These are phyloP conservation scores for Colletotrichum musicola DNA, from an alignment of 2,329 filamentous ascomycete species.

Conservation along the genomic window DNA sequence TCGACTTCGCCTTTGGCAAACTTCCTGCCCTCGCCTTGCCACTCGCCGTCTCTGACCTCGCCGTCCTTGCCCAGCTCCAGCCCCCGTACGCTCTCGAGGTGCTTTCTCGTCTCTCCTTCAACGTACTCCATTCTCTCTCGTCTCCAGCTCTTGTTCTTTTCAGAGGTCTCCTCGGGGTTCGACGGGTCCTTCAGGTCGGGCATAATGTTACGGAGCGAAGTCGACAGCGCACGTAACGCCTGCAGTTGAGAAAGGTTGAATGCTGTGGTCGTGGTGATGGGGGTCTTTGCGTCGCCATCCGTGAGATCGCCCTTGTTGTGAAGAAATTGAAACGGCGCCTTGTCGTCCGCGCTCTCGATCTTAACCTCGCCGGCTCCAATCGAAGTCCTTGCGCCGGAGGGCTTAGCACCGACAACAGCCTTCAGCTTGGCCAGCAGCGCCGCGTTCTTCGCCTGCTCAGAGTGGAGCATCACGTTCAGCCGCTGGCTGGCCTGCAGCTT, in stretches of 20 bases:
- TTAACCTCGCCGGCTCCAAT: constrained; percentile 39
- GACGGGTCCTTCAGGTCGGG: constrained; percentile 65
- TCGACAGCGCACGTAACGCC: constrained; percentile 76
- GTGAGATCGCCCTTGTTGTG: constrained; percentile 64
- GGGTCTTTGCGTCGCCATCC: constrained; percentile 63
- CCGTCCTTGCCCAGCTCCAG: constrained; percentile 73
- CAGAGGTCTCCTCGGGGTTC: constrained; percentile 46
- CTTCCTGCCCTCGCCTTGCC: constrained; percentile 67
- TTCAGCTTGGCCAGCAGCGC: constrained; percentile 75
- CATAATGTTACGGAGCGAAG: constrained; percentile 72
- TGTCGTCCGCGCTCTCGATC: constrained; percentile 41
- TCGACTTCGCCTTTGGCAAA: constrained; percentile 68
- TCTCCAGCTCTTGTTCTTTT: constrained; percentile 67
- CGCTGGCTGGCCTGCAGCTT: constrained; percentile 84
- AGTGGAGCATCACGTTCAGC: constrained; percentile 76
- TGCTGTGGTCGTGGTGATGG: constrained; percentile 77
- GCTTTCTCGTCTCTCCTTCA: constrained; percentile 80
- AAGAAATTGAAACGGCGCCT: constrained; percentile 68
- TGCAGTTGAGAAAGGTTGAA: constrained; percentile 89
- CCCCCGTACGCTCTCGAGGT: constrained; percentile 78
- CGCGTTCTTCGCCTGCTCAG: constrained; percentile 80
- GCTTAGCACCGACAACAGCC: constrained; percentile 51
- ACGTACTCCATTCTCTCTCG: constrained; percentile 85
- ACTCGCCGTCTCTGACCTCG: constrained; percentile 74
- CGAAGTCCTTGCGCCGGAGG: constrained; percentile 41